These are phyloP conservation scores for Mallotus nudiflorus DNA, from an alignment of 345 rosid species.

Conservation along the genomic window DNA sequence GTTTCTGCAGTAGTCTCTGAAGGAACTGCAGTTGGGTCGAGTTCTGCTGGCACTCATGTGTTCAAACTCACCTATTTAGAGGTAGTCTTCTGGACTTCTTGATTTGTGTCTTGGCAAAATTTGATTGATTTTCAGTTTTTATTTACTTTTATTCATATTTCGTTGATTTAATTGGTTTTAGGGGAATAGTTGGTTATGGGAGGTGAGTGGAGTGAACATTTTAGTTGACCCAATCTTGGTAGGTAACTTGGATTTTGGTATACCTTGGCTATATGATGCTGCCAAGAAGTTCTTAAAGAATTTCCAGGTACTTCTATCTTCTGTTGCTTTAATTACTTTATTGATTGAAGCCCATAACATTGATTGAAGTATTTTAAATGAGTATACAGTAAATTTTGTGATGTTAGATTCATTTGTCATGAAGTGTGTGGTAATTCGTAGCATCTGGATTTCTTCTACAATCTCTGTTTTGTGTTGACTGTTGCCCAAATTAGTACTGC, in stretches of 20 bases:
- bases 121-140: not conserved
- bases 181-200: conserved; percentile 98
- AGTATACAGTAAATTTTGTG: not conserved
- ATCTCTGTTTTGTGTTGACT: not conserved
- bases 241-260: conserved; percentile 92
- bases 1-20: conserved; percentile 69
- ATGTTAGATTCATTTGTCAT: not conserved
- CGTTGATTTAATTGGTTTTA: conserved; percentile 22
- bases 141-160: conserved; percentile 1
- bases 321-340: not conserved
- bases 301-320: conserved; percentile 67
- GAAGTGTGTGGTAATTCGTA: not conserved
- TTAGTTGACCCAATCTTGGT: conserved; percentile 87
- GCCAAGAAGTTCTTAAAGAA: conserved; percentile 68
- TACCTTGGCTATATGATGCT: conserved; percentile 90
- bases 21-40: conserved; percentile 51
- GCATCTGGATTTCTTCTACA: not conserved
- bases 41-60: conserved; percentile 43
- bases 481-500: conserved; percentile 10
- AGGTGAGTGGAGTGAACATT: conserved; percentile 57
- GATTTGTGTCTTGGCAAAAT: not conserved
- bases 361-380: no score
- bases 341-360: not conserved
- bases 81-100: conserved; percentile 34
- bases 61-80: conserved; percentile 82